Evolutionary conservation across 768 basidiomycete species (phyloP), one percentile per base, ranked within the genome.

Genomic region (Boletellus ananiceps): DNA sequence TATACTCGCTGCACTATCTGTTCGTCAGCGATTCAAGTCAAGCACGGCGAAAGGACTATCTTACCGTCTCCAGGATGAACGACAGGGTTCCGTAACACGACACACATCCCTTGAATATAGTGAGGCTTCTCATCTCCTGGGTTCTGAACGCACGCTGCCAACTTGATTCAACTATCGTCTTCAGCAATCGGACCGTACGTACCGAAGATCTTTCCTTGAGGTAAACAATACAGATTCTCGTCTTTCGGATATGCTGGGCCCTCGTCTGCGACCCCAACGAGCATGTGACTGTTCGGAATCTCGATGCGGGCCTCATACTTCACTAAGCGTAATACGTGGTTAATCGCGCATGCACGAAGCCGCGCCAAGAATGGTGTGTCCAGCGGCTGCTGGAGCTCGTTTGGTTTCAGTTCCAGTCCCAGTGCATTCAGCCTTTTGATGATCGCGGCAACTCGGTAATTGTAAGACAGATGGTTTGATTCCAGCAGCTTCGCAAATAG

Each of bases 241-340:
- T 64, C 68, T 8, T 62, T 46, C 37, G 60, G 62, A 53, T 88
- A 87, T 0, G 82, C 79, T 0, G 83, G 80, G 0, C 88, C 88
- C 66, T 92, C 88, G 57, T 93, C 91, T 3, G 88, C 85, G 8
- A 93, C 78, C 1, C 92, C 91, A 11, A 91, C 86, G 1, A 93
- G 74, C 23, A 82, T 72, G 50, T 81, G 81, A 51, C 82, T 83
- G 1, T 81, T 69, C 0, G 83, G 83, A 9, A 93, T 76, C 4
- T 75, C 80, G 23, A 93, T 86, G 8, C 88, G 74, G 0, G 90
- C 90, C 34, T 74, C 71, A 56, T 88, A 81, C 57, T 92, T 92
- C 58, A 93, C 79, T 36, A 81, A 80, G 5, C 88, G 76, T 35
- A 93, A 67, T 11, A 86, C 78, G 52, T 81, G 78, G 40, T 77